Percentiles rank a stretch among this genome's conserved stretches.
Conservation (phyloP, 2,329 filamentous ascomycete species). For the Calonectria henricotiae region DNA sequence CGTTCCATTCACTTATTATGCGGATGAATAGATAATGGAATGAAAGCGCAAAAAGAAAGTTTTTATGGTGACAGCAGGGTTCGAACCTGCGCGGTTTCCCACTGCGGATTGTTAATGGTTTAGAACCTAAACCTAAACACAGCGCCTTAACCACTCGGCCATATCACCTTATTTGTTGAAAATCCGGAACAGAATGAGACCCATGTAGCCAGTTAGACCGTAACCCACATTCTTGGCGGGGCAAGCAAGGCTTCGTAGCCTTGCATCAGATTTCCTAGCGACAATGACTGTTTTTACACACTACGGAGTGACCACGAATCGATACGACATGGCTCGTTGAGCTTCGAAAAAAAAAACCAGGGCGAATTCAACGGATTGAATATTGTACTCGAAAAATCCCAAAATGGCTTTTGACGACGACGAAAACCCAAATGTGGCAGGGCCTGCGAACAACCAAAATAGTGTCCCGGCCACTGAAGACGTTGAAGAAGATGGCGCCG, state of each 20-base stretch:
- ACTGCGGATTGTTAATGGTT: slow-evolving; percentile 58
- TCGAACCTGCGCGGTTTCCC: slow-evolving; percentile 68
- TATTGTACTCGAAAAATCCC: not conserved
- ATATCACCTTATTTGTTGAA: slow-evolving; percentile 57
- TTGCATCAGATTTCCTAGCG: slow-evolving; percentile 43
- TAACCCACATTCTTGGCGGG: not conserved
- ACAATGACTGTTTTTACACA: slow-evolving; percentile 28
- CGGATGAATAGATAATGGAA: not conserved
- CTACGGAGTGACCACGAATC: slow-evolving; percentile 11
- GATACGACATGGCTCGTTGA: slow-evolving; percentile 1
- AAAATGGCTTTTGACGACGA: slow-evolving; percentile 66
- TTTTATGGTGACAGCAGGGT: slow-evolving; percentile 64
- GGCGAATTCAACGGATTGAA: not conserved
- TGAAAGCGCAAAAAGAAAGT: slow-evolving; percentile 43
- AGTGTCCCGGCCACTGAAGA: slow-evolving; percentile 64
- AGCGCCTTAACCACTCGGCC: slow-evolving; percentile 73
- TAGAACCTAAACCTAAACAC: slow-evolving; percentile 64
- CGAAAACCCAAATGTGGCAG: slow-evolving; percentile 57
- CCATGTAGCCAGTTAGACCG: not conserved
- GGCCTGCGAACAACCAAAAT: slow-evolving; percentile 48
- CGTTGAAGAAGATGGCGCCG: slow-evolving; percentile 86
- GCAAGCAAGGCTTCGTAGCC: slow-evolving; percentile 45
- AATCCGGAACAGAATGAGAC: not conserved
- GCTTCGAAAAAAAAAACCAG: slow-evolving; percentile 22
- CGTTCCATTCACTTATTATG: too few species aligned